These are phyloP conservation scores for Auricularia sp. DNA, from an alignment of 768 basidiomycete species.

Conservation along the genomic window DNA sequence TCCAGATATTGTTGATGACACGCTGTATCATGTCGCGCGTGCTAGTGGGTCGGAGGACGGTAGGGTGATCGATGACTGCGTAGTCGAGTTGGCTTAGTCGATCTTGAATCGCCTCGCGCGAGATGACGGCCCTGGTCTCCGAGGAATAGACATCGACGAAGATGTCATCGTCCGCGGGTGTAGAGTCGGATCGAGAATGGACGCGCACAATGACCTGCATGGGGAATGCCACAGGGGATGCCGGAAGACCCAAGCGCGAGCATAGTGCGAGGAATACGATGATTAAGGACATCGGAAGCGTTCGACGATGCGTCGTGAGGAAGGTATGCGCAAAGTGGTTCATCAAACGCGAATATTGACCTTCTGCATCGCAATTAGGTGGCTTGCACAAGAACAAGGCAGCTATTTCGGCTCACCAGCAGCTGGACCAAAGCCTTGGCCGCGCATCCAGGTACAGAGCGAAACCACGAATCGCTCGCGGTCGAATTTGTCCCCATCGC, in stretches of 20 bases:
- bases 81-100: not conserved
- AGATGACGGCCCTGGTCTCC: slow-evolving; percentile 4
- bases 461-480: slow-evolving; percentile 26
- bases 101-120: not conserved
- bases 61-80: not conserved
- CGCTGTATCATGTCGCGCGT: not conserved
- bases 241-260: slow-evolving; percentile 38
- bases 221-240: slow-evolving; percentile 48
- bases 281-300: slow-evolving; percentile 51
- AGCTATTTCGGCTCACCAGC: slow-evolving; percentile 23
- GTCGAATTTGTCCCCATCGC: slow-evolving; percentile 16
- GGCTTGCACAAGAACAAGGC: not conserved
- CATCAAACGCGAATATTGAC: slow-evolving; percentile 32
- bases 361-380: slow-evolving; percentile 17
- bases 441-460: slow-evolving; percentile 42
- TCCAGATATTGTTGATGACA: not conserved
- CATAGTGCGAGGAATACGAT: slow-evolving; percentile 48
- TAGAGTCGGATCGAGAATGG: slow-evolving; percentile 19
- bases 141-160: slow-evolving; percentile 34
- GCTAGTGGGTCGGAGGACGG: not conserved
- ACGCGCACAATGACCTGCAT: slow-evolving; percentile 44
- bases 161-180: slow-evolving; percentile 23
- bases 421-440: slow-evolving; percentile 36
- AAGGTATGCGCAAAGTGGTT: slow-evolving; percentile 54
- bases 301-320: slow-evolving; percentile 35